Conservation (phyloP, 2,329 filamentous ascomycete genomes). For the Verruconis gallopava region DNA sequence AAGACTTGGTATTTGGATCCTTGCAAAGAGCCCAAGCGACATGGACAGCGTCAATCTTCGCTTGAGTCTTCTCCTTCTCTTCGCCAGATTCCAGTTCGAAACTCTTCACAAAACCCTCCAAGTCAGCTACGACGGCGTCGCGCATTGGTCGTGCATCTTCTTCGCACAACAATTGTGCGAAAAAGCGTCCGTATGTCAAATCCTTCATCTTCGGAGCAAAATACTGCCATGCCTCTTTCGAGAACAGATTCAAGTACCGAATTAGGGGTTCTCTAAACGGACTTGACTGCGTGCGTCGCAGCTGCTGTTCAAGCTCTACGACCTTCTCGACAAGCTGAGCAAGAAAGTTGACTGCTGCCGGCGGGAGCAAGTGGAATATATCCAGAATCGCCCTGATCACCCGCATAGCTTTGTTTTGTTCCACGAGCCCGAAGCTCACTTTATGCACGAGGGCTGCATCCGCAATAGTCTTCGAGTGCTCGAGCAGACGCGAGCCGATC, state of each 20-base stretch:
- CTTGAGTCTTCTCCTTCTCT: conserved; percentile 56
- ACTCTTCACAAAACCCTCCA: conserved; percentile 56
- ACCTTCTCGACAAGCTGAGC: conserved; percentile 80
- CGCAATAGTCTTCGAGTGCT: conserved; percentile 85
- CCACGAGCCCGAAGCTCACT: conserved; percentile 86
- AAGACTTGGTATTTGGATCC: conserved; percentile 50
- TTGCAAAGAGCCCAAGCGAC: conserved; percentile 66
- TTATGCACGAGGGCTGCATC: conserved; percentile 70
- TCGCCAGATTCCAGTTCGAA: conserved; percentile 47
- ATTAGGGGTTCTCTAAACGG: conserved; percentile 85
- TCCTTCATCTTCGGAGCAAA: conserved; percentile 72
- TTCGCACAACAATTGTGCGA: conserved; percentile 74
- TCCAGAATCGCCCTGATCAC: conserved; percentile 90
- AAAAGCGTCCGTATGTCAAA: conserved; percentile 75
- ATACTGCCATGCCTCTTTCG: conserved; percentile 72
- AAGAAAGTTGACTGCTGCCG: conserved; percentile 82
- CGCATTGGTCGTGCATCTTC: conserved; percentile 62
- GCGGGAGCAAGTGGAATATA: conserved; percentile 90
- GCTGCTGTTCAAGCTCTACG: conserved; percentile 72
- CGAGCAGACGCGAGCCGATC: conserved; percentile 82
- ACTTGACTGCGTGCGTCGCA: conserved; percentile 78
- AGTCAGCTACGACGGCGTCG: conserved; percentile 58
- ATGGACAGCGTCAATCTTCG: conserved; percentile 78
- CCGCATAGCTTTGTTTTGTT: conserved; percentile 86
- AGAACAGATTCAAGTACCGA: conserved; percentile 86